Base-by-base conservation (phyloP, 768 basidiomycete genomes). In the Porphyrellus cyaneotinctus region DNA sequence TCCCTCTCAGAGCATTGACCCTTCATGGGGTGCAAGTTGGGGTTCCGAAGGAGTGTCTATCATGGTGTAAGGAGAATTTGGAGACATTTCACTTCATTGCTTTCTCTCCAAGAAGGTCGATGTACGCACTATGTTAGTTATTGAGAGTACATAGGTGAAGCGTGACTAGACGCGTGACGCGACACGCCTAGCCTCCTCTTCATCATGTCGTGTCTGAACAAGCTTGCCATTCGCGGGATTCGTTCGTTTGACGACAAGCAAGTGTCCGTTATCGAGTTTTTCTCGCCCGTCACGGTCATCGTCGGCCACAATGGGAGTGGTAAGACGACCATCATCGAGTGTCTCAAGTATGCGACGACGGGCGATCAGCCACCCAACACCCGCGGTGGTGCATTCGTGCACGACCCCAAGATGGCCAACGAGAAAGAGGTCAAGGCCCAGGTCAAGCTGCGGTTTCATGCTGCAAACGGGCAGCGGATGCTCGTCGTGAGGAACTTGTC, bases 351-450 rank as follows among this genome's bases (percentile, higher is more conserved):
- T 67, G 93, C 92, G 12, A 97, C 97, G 0, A 99, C 97, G 0
- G 97, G 97, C 26, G 95, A 98, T 69, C 88, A 98, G 61, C 97
- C 97, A 0, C 91, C 97, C 1, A 95, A 95, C 65, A 92, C 95
- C 22, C 92, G 94, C 55, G 95, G 95, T 30, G 97, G 95, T n/a
- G 97, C 97, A 0, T 99, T 98, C 71, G 74, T 99, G 4, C 97
- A 99, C 69, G 97, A 99, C 71, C 97, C 97, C 2, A 97, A 97
- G 78, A 95, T 99, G 84, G 97, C 97, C 8, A 95, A 95, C 65
- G 94, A 97, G 77, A 95, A 95, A 66, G 95, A 98, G 67, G 95
- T 99, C 62, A 97, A 95, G 72, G 97, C 97, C 2, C 95, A 97
- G 72, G 97, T 99, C 59, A 94, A 93, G 68, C 75, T 99, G 33